Base-by-base conservation (phyloP, 495 filamentous ascomycete species). In the Penicillium malachiteum region DNA sequence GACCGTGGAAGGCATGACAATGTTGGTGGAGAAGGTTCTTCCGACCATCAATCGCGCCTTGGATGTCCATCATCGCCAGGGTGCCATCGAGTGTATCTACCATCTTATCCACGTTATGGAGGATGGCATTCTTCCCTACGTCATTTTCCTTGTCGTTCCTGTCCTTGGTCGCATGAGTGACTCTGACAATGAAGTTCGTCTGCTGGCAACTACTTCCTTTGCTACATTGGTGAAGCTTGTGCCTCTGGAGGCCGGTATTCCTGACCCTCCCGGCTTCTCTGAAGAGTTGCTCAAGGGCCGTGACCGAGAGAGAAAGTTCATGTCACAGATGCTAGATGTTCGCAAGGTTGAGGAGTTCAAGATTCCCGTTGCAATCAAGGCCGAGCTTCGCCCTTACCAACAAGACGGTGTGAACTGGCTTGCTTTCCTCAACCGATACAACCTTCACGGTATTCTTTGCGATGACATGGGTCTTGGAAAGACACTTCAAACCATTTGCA, bases 341-440 rank as follows among this genome's bases (percentile, higher is more conserved):
- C 92, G 93, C 62, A 97, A 97, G 71, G 90, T 98, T 47, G 94
- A 98, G 68, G 79, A 90, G 1, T 98, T 97, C 71, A 71, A 88
- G 50, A 90, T 98, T 43, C 94, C 95, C 2, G 95, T 98, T 50
- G 86, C 91, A 35, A 98, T 98, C 72, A 97, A 97, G 72, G 95
- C 94, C 0, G 89, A 93, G 49, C 82, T 98, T 18, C 87, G 94
- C 58, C 94, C 92, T 1, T 98, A 98, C 65, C 94, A 98, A 70
- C 94, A 98, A 70, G 94, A 98, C 43, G 94, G 94, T 71, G 92
- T 98, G 71, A 98, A 97, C 66, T 98, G 94, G 94, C 87, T 98
- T 43, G 85, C 92, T 47, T 98, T 98, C 78, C 86, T 98, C 60
- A 98, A 97, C 65, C 92, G 91, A 37, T 98, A 96, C 66, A 91